Percentiles rank a stretch among this genome's conserved stretches.
phyloP scores from a whole-genome alignment of 139 green algal genomes.

The Haematococcus sp. region DNA sequence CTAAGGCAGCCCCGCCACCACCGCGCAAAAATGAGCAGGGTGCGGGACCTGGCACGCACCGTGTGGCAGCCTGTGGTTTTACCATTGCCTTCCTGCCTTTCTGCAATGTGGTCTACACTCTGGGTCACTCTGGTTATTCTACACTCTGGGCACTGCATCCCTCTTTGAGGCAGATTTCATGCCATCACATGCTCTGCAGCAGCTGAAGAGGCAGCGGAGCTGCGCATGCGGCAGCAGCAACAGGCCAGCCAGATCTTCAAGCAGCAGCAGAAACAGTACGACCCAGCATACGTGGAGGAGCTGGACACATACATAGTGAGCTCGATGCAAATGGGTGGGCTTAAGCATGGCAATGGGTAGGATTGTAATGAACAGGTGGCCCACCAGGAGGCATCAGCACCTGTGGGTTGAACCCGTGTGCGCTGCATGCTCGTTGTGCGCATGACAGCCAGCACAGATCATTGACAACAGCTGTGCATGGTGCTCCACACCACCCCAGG shows the following conservation, averaged over 20 bases:
- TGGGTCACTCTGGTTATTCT: too few species aligned
- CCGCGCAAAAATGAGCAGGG: background rate
- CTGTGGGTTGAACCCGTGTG: too few species aligned
- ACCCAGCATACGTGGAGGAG: constrained; percentile 47
- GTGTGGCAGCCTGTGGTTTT: too few species aligned
- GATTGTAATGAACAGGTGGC: background rate
- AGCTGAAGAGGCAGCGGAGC: constrained; percentile 28
- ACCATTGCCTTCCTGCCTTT: too few species aligned
- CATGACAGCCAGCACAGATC: too few species aligned
- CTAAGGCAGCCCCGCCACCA: background rate
- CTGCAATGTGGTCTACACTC: too few species aligned
- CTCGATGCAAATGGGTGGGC: background rate
- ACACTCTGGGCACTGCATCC: too few species aligned
- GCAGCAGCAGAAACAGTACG: constrained; percentile 46
- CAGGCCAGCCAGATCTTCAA: constrained; percentile 47
- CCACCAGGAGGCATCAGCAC: too few species aligned
- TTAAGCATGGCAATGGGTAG: background rate
- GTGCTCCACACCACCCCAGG: constrained; percentile 21
- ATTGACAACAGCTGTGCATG: too few species aligned
- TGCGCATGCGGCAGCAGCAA: constrained; percentile 18
- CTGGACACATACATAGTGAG: constrained; percentile 70
- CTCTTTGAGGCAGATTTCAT: too few species aligned
- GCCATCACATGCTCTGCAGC: constrained; percentile 5
- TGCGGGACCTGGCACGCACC: too few species aligned
- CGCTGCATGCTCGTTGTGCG: too few species aligned